Conservation (phyloP, 805 yeast genomes). For the Spathaspora girioi region DNA sequence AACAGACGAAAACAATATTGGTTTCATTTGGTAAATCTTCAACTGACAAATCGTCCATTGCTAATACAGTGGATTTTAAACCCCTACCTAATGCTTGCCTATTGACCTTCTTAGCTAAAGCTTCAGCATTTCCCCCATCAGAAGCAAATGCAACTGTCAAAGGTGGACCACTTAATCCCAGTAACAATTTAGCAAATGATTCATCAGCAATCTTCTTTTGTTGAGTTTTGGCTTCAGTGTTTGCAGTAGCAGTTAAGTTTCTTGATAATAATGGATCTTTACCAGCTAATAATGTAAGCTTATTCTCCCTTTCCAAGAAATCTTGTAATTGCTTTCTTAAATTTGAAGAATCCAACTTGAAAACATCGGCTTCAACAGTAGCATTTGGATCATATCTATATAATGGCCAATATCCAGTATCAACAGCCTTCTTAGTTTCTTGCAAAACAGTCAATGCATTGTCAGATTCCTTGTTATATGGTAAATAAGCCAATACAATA, state of each 20-base stretch:
- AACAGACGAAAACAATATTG: slow-evolving; percentile 63
- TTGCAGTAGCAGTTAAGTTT: slow-evolving; percentile 61
- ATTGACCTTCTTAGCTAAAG: slow-evolving; percentile 72
- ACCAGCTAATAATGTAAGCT: slow-evolving; percentile 68
- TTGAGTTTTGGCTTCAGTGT: slow-evolving; percentile 50
- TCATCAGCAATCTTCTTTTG: slow-evolving; percentile 69
- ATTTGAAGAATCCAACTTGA: slow-evolving; percentile 81
- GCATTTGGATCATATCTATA: slow-evolving; percentile 76
- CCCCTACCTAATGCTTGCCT: slow-evolving; percentile 80
- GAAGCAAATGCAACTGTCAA: slow-evolving; percentile 82
- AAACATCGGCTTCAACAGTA: slow-evolving; percentile 49
- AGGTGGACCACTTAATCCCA: slow-evolving; percentile 91
- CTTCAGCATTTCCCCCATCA: slow-evolving; percentile 87
- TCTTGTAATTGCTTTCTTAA: slow-evolving; percentile 71
- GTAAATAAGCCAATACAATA: slow-evolving; percentile 84
- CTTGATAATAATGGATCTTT: slow-evolving; percentile 75
- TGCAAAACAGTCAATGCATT: slow-evolving; percentile 71
- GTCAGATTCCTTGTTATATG: slow-evolving; percentile 62
- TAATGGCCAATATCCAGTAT: slow-evolving; percentile 94
- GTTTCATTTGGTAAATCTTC: slow-evolving; percentile 73
- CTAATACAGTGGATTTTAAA: slow-evolving; percentile 57
- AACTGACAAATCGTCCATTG: slow-evolving; percentile 68
- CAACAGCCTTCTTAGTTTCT: slow-evolving; percentile 87
- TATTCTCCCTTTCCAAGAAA: slow-evolving; percentile 88
- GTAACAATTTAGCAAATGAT: slow-evolving; percentile 73